phyloP scores from a whole-genome alignment of 306 rosid species.

The Pyrus pyrifolia region DNA sequence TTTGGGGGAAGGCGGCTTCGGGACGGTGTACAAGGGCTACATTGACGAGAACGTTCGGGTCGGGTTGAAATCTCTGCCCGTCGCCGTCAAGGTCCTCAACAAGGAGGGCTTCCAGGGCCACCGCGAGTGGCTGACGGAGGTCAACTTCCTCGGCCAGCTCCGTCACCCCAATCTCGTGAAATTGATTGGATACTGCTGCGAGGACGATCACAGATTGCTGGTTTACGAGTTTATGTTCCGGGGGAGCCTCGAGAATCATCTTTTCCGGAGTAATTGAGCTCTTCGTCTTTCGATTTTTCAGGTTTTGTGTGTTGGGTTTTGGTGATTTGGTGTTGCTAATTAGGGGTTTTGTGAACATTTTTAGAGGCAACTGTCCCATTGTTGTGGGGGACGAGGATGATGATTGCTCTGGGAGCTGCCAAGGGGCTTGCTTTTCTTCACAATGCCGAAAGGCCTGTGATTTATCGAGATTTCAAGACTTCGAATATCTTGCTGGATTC shows the following conservation, averaged over 20 bases:
- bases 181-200: slow-evolving; percentile 97
- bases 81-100: slow-evolving; percentile 92
- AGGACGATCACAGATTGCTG: slow-evolving; percentile 92
- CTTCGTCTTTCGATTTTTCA: background rate
- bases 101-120: slow-evolving; percentile 98
- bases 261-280: slow-evolving; percentile 67
- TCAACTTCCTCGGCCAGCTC: slow-evolving; percentile 93
- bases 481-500: slow-evolving; percentile 94
- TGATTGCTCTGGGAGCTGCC: slow-evolving; percentile 96
- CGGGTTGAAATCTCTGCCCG: slow-evolving; percentile 93
- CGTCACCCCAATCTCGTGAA: slow-evolving; percentile 96
- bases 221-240: slow-evolving; percentile 98
- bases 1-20: slow-evolving; percentile 97
- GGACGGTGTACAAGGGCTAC: slow-evolving; percentile 96
- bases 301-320: background rate
- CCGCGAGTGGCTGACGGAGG: slow-evolving; percentile 99
- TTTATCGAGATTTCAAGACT: slow-evolving; percentile 91
- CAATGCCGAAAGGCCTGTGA: slow-evolving; percentile 92
- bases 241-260: slow-evolving; percentile 93
- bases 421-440: slow-evolving; percentile 98
- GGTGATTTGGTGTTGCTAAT: background rate
- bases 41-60: slow-evolving; percentile 95
- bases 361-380: slow-evolving; percentile 81
- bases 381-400: slow-evolving; percentile 84
- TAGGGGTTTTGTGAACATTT: background rate